Evolutionary conservation across 2,329 filamentous ascomycete genomes (phyloP), one percentile per base, ranked within the genome.

Genomic region (Fusarium musae): DNA sequence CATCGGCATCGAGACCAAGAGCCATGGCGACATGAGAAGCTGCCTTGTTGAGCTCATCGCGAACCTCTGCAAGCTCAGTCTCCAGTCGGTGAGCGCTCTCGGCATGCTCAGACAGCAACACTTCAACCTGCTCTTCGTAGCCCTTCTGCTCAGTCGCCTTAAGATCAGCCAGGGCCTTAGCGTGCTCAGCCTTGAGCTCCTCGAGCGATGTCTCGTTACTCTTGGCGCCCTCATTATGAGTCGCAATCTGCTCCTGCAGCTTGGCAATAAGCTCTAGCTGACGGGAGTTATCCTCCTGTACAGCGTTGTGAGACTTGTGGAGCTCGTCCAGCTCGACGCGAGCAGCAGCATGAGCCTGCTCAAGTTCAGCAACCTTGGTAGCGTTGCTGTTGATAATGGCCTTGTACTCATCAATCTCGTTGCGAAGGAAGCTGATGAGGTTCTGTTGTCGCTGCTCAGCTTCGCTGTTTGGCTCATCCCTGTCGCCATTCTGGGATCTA

Each of bases 341-440:
- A 57, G 93, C 89, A 32, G 87, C 87, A 37, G 88, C 82, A 79
- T 97, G 92, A 8, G 92, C 89, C 72, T 91, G 84, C 81, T 97
- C 94, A 19, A 97, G 86, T 73, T 93, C 89, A 6, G 90, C 87
- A 36, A 97, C 91, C 76, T 91, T 93, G 43, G 87, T 80, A 17
- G 90, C 86, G 76, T 95, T 93, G 73, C 85, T 87, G 71, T 88
- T 87, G 76, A 97, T 92, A 42, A 93, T 89, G 7, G 87, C 84
- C 83, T 93, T 95, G 83, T 97, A 95, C 79, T 94, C 91, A 58
- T 95, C 91, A 59, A 98, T 92, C 79, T 97, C 92, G 66, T 84
- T 87, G 70, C 93, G 92, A 46, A 98, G 83, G 49, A 85, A 86
- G 40, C 86, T 84, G 39, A 93, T 84, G 53, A 91, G 83, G 40